Evolutionary conservation across 768 basidiomycete species (phyloP).

Genomic region (Piloderma croceum): DNA sequence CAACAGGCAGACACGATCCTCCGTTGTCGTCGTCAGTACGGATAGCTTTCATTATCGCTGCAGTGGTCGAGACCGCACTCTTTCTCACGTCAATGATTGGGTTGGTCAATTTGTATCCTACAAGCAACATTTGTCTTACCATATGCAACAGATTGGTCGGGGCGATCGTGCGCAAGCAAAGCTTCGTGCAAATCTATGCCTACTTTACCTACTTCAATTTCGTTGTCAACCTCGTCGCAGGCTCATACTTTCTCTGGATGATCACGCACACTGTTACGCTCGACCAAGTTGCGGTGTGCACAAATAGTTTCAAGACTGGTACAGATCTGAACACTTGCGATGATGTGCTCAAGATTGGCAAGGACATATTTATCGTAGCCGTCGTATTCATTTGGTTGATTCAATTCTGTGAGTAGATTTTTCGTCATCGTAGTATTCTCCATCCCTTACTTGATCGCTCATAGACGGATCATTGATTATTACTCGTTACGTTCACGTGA

Average conservation of each 20-base stretch:
- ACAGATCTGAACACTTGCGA: slow-evolving; percentile 41
- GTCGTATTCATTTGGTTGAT: slow-evolving; percentile 40
- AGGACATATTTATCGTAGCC: slow-evolving; percentile 42
- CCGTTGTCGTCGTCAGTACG: slow-evolving; percentile 25
- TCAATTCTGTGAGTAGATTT: slow-evolving; percentile 48
- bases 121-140: background rate
- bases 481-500: slow-evolving; percentile 48
- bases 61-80: slow-evolving; percentile 48
- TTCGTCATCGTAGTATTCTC: slow-evolving; percentile 1
- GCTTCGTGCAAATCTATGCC: slow-evolving; percentile 51
- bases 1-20: slow-evolving; percentile 32
- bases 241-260: slow-evolving; percentile 45
- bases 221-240: slow-evolving; percentile 47
- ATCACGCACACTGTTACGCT: slow-evolving; percentile 42
- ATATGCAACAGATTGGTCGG: slow-evolving; percentile 47
- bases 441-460: slow-evolving; percentile 4
- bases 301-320: slow-evolving; percentile 35
- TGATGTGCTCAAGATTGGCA: slow-evolving; percentile 35
- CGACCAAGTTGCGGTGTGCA: slow-evolving; percentile 41
- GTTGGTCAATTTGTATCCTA: slow-evolving; percentile 28
- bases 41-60: slow-evolving; percentile 44
- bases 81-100: slow-evolving; percentile 51
- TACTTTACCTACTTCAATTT: slow-evolving; percentile 56
- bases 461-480: slow-evolving; percentile 50
- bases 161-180: slow-evolving; percentile 55